Evolutionary conservation across 768 basidiomycete genomes (phyloP).

Genomic region (Calocera viscosa): DNA sequence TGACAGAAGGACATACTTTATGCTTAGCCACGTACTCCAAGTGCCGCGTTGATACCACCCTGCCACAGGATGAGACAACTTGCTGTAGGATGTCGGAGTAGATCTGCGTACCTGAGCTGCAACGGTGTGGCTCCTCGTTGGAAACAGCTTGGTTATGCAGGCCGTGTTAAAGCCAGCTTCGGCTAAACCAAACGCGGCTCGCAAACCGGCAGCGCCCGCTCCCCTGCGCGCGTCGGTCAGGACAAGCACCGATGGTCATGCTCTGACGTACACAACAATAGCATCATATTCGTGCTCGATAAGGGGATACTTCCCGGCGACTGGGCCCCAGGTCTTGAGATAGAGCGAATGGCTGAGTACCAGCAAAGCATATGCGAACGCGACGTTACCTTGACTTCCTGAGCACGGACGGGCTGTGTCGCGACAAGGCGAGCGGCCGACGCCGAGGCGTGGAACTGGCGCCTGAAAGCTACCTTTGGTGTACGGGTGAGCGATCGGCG

Average conservation of each 20-base stretch:
- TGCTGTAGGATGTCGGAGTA: not conserved
- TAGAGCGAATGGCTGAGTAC: conserved; percentile 14
- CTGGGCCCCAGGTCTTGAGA: conserved; percentile 25
- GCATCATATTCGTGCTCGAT: conserved; percentile 99
- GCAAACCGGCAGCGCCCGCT: conserved; percentile 94
- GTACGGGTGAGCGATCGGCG: conserved; percentile 18
- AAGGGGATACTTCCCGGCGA: conserved; percentile 82
- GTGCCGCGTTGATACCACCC: conserved; percentile 97
- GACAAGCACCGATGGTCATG: not conserved
- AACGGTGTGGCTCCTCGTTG: conserved; percentile 95
- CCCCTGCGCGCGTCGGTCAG: conserved; percentile 41
- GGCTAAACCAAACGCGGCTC: conserved; percentile 96
- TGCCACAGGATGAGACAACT: conserved; percentile 25
- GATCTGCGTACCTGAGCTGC: conserved; percentile 70
- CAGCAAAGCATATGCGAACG: conserved; percentile 9
- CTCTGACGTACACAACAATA: conserved; percentile 74
- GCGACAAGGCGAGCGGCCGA: conserved; percentile 49
- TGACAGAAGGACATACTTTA: not conserved
- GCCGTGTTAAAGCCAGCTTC: conserved; percentile 98
- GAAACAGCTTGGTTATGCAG: conserved; percentile 98
- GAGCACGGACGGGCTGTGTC: conserved; percentile 63
- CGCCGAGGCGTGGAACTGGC: conserved; percentile 53
- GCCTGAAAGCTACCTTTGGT: conserved; percentile 42
- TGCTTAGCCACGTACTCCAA: conserved; percentile 44
- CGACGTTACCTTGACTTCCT: conserved; percentile 59